Evolutionary conservation across 129 eudicot species (phyloP), one percentile per base, ranked within the genome.

Genomic region (Flaveria robusta): DNA sequence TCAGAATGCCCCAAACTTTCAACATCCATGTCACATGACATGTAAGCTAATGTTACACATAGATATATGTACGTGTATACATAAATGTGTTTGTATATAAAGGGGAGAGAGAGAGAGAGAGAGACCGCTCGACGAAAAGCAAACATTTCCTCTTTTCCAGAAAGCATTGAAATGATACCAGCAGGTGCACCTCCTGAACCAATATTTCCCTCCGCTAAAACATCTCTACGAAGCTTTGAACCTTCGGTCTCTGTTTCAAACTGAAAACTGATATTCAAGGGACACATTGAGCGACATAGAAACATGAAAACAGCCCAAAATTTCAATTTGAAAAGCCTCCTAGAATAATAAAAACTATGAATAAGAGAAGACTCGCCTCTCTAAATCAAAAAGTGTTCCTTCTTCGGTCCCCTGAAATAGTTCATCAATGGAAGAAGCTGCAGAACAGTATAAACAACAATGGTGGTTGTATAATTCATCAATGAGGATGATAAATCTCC

Each of bases 91-190:
- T 34, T 29, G 10, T 13, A 9, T 2, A 19, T 10, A n/a, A n/a
- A n/a, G n/a, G n/a, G 24, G 39, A 60, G 51, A 23, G 22, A 24
- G 43, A 68, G 54, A 31, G 55, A 27, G 79, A 77, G 68, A 56
- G 92, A 83, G 81, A 95, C 99, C 78, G 97, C 99, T 81, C 99
- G 86, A 58, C 86, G 89, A 23, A 95, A 95, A 65, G 99, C 99
- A 84, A 95, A 95, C 97, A 86, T 91, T 89, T 95, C 99, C 80
- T 95, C 99, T 83, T 89, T 85, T 45, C 94, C 97, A 10, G 99
- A 95, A 56, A 95, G 88, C 86, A 95, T 74, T 56, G 99, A 91
- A 72, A 85, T 84, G 72, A 95, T 91, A n/a, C 90, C 97, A 67
- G 92, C 18, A 16, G 97, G 85, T 7, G 88, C 64, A 75, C 96